phyloP scores from a whole-genome alignment of 1,284 basidiomycete genomes.

The Naganishia sp. region DNA sequence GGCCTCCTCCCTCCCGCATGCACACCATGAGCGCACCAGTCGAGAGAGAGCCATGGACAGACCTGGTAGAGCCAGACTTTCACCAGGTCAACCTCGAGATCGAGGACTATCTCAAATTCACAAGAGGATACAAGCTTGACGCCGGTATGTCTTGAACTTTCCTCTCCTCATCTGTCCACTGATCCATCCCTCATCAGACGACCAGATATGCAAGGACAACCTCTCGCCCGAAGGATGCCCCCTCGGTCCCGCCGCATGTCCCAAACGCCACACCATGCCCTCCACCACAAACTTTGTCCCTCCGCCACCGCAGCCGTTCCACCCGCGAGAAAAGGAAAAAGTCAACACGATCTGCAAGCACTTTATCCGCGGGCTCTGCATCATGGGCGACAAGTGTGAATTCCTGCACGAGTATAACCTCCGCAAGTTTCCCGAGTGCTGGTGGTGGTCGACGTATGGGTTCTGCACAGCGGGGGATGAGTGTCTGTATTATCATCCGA shows the following conservation, averaged over 20 bases:
- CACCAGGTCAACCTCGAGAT: constrained; percentile 87
- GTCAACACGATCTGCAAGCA: constrained; percentile 98
- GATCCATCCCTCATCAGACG: constrained; percentile 61
- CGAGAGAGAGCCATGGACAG: constrained; percentile 45
- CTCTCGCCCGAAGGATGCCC: constrained; percentile 81
- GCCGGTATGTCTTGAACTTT: constrained; percentile 63
- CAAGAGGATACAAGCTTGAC: constrained; percentile 86
- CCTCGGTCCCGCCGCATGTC: constrained; percentile 81
- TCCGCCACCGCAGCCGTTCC: constrained; percentile 72
- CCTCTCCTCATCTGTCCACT: neutral
- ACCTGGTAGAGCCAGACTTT: constrained; percentile 83
- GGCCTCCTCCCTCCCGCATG: neutral
- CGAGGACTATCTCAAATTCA: constrained; percentile 79
- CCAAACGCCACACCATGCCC: constrained; percentile 83
- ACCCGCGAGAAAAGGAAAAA: constrained; percentile 76
- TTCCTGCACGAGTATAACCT: constrained; percentile 99
- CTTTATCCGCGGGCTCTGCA: constrained; percentile 96
- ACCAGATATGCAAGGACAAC: constrained; percentile 83
- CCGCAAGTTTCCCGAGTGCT: constrained; percentile 97
- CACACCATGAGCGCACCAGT: constrained; percentile 1
- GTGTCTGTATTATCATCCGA: constrained; percentile 97
- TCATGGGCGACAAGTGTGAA: constrained; percentile 97
- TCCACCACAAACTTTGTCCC: constrained; percentile 84
- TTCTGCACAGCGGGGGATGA: constrained; percentile 98
- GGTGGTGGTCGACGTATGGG: constrained; percentile 97